Evolutionary conservation across 179 eudicot genomes (phyloP).

Genomic region (Silene vulgaris): DNA sequence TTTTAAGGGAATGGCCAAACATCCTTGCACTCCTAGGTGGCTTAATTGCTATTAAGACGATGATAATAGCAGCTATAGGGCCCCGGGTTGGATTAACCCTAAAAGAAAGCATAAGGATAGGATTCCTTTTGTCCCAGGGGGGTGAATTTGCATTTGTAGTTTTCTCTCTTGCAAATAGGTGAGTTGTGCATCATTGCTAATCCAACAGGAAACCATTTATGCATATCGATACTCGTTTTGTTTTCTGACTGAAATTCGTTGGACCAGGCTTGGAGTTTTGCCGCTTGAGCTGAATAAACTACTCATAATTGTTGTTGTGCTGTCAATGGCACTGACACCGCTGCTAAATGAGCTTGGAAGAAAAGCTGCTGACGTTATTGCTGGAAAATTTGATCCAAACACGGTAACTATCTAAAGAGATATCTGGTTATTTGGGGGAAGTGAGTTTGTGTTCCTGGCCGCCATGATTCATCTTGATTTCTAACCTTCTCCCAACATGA

Average conservation of each 20-base stretch:
- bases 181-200: constrained; percentile 18
- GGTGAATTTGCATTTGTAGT: constrained; percentile 97
- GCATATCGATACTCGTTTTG: constrained; percentile 12
- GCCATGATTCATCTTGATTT: too few relatives aligned
- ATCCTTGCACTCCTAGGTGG: constrained; percentile 83
- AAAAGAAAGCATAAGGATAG: constrained; percentile 87
- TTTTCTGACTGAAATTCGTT: constrained; percentile 20
- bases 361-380: constrained; percentile 75
- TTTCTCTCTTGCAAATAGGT: constrained; percentile 91
- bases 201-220: constrained; percentile 14
- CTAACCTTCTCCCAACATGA: too few relatives aligned
- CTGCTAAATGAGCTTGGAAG: constrained; percentile 79
- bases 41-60: constrained; percentile 77
- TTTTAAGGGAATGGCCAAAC: constrained; percentile 93
- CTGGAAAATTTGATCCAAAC: constrained; percentile 53
- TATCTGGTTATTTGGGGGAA: background rate
- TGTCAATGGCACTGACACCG: constrained; percentile 98
- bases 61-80: constrained; percentile 83
- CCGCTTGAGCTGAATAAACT: constrained; percentile 97
- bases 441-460: too few relatives aligned
- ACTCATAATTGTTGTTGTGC: constrained; percentile 91
- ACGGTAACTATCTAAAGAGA: constrained; percentile 39
- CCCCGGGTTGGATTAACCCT: constrained; percentile 86
- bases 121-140: constrained; percentile 92
- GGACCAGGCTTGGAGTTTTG: constrained; percentile 82